Conservation (phyloP, 371 early-diverging fungal species). For the Syncephalastrum sp. region DNA sequence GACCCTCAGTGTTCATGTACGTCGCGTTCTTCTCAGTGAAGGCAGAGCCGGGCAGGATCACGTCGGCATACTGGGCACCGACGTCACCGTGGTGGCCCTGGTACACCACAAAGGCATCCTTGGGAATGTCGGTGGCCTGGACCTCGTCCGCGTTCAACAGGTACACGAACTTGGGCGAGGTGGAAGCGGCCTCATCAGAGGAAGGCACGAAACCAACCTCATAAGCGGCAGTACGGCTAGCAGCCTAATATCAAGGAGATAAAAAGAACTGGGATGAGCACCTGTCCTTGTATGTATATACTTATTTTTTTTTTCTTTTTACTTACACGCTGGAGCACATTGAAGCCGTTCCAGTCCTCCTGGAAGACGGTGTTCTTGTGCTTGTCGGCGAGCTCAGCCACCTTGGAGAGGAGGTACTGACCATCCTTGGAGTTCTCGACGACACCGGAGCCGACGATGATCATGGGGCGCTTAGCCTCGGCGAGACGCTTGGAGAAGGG, state of each 20-base stretch:
- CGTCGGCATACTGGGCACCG: constrained; percentile 94
- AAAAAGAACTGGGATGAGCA: neutral
- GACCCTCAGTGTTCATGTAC: constrained; percentile 92
- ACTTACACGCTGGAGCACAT: constrained; percentile 84
- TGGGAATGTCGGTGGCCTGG: constrained; percentile 69
- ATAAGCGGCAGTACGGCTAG: constrained; percentile 84
- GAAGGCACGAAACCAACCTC: constrained; percentile 87
- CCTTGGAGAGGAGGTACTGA: constrained; percentile 65
- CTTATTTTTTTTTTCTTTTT: too few species aligned
- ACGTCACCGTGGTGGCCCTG: constrained; percentile 98
- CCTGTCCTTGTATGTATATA: neutral
- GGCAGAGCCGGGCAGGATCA: constrained; percentile 94
- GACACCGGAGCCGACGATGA: constrained; percentile 86
- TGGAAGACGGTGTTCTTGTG: constrained; percentile 70
- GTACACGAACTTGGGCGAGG: constrained; percentile 78
- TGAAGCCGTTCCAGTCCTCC: constrained; percentile 88
- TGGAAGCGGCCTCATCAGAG: constrained; percentile 37
- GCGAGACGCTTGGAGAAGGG: constrained; percentile 76
- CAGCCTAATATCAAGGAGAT: constrained; percentile 53
- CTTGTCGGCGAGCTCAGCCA: constrained; percentile 68
- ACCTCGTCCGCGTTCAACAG: constrained; percentile 93
- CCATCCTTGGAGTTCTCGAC: constrained; percentile 74
- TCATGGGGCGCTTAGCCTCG: constrained; percentile 88
- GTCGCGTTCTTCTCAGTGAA: constrained; percentile 97
- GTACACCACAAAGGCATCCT: constrained; percentile 95